Base-by-base conservation (phyloP, 1,284 basidiomycete genomes). In the Cryptococcus deneoformans region DNA sequence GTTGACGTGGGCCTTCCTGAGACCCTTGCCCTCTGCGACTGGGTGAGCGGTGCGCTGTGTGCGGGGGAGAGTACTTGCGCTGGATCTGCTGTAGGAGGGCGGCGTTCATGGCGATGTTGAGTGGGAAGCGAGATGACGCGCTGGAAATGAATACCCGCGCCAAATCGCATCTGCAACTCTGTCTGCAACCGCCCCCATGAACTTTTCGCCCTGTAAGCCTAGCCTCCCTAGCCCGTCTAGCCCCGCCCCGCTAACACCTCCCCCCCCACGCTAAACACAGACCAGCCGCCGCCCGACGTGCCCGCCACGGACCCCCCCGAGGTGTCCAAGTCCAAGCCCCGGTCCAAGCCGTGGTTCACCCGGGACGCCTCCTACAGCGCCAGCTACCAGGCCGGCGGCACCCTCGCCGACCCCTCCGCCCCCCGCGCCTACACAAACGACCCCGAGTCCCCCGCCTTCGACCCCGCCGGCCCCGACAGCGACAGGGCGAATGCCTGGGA, bases 1-100 rank as follows among this genome's bases (percentile, higher is more conserved):
- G 82, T 86, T 83, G 6, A 90, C 94, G 59, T 83, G 81, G 11
- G 88, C 79, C 77, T 93, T 93, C 80, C 87, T 92, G 56, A 94
- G 81, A 57, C 64, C 83, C 77, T 84, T 91, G 36, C 91, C 90
- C 0, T 85, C 83, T 79, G 56, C 49, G 10, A 29, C 46, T 35
- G 29, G 11, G 43, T 34, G n/a, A 11, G 46, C 34, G 29, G 29
- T 5, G 6, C 16, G 12, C 35, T 36, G 53, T 7, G 10, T 9
- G 12, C 9, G 43, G 29, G 29, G 20, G 9, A 29, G 16, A 35
- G 11, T 1, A 63, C 68, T 48, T 16, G 73, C 75, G 62, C 63
- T 77, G 72, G 46, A 77, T 77, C 54, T 74, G 72, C 39, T 63
- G 50, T 20, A 75, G 61, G 9, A 77, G 66, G 72, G 72, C 6